These are phyloP conservation scores for Saccharomyces mikatae DNA, from an alignment of 805 yeast genomes.

Conservation along the genomic window DNA sequence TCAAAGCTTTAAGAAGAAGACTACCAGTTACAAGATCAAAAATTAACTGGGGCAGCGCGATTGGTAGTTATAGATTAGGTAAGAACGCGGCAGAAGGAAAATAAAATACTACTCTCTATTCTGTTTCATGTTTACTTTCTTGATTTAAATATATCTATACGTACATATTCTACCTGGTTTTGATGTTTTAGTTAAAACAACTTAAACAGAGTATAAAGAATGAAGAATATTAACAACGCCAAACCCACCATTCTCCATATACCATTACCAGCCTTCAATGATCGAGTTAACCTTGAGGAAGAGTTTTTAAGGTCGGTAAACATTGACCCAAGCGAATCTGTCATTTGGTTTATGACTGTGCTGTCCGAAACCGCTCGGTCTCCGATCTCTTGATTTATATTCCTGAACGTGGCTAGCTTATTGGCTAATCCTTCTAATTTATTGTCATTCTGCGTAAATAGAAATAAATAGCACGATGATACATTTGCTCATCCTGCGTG, in stretches of 20 bases:
- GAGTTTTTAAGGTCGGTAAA: constrained; percentile 43
- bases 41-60: constrained; percentile 91
- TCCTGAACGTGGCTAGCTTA: constrained; percentile 55
- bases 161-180: not conserved
- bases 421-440: constrained; percentile 56
- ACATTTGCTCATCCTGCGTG: not conserved
- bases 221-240: constrained; percentile 46
- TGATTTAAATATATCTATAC: not conserved
- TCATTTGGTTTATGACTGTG: constrained; percentile 35
- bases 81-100: constrained; percentile 55
- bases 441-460: constrained; percentile 43
- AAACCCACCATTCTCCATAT: constrained; percentile 52
- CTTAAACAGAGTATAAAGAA: constrained; percentile 48
- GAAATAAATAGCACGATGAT: not conserved
- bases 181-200: constrained; percentile 30
- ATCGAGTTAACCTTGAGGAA: constrained; percentile 44
- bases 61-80: constrained; percentile 83
- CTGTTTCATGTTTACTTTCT: not conserved
- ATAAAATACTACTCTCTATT: constrained; percentile 7
- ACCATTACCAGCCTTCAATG: constrained; percentile 51
- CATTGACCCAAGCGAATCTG: constrained; percentile 45
- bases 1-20: constrained; percentile 81
- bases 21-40: constrained; percentile 86
- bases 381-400: constrained; percentile 61
- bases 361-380: constrained; percentile 51